Percentiles rank a stretch among this genome's conserved stretches.
Evolutionary conservation across 2,329 filamentous ascomycete genomes (phyloP).

Genomic region (Colletotrichum cuscutae): DNA sequence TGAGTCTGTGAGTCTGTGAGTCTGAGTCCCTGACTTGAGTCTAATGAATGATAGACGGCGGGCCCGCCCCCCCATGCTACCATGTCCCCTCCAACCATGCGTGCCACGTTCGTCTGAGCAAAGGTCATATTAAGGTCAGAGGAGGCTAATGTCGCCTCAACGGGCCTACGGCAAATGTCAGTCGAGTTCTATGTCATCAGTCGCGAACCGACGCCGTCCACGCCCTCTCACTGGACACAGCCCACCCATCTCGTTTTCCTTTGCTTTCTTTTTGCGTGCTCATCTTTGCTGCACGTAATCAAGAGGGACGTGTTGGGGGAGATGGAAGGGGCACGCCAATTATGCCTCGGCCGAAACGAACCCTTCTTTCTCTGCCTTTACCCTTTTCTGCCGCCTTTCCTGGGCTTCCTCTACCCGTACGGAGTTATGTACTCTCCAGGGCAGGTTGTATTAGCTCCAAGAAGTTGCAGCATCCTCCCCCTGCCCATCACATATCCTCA

Average conservation of each 20-base stretch:
- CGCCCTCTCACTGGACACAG: neutral
- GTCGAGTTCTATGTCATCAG: conserved; percentile 30
- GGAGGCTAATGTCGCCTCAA: neutral
- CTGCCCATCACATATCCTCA: neutral
- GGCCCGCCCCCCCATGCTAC: neutral
- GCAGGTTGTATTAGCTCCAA: neutral
- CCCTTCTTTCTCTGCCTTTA: neutral
- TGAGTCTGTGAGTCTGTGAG: neutral
- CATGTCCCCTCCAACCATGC: neutral
- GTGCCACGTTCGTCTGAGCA: neutral
- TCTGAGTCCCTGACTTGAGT: neutral
- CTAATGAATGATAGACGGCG: neutral
- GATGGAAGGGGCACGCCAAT: neutral
- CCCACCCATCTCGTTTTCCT: conserved; percentile 14
- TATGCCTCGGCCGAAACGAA: conserved; percentile 3
- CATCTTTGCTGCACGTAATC: conserved; percentile 32
- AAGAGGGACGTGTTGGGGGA: neutral
- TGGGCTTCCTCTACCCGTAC: neutral
- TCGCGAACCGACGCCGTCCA: neutral
- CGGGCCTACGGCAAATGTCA: conserved; percentile 15
- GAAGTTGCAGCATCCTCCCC: neutral
- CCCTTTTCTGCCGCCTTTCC: no score
- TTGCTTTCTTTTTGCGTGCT: conserved; percentile 29
- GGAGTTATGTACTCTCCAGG: no score
- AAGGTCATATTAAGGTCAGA: conserved; percentile 3